Evolutionary conservation across 352 stramenopile genomes (phyloP).

Genomic region (Pythium scleroteichum): DNA sequence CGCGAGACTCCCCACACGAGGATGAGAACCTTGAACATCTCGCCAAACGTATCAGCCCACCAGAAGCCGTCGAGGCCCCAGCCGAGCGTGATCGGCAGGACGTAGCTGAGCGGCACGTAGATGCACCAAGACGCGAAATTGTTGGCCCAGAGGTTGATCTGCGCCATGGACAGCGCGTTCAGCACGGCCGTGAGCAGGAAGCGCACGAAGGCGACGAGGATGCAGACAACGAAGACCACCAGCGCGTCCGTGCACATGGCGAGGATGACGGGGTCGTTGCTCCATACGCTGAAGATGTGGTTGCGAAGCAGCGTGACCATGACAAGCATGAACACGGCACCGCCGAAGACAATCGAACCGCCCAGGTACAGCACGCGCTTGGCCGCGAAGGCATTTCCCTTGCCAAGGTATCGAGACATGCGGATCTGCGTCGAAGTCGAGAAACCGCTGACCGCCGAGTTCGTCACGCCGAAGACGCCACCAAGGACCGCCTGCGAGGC

Average conservation of each 20-base stretch:
- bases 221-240: conserved; percentile 50
- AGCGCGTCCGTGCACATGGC: conserved; percentile 42
- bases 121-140: conserved; percentile 54
- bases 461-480: conserved; percentile 48
- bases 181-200: conserved; percentile 48
- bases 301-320: conserved; percentile 37
- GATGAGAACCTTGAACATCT: conserved; percentile 52
- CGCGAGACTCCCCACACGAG: conserved; percentile 43
- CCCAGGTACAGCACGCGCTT: conserved; percentile 50
- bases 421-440: conserved; percentile 50
- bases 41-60: conserved; percentile 48
- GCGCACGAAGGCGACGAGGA: conserved; percentile 52
- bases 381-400: conserved; percentile 39
- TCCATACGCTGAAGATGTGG: conserved; percentile 49
- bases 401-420: conserved; percentile 54
- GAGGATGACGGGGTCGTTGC: conserved; percentile 43
- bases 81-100: conserved; percentile 42
- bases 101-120: conserved; percentile 48
- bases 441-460: conserved; percentile 50
- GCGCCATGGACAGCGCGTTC: conserved; percentile 44
- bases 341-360: conserved; percentile 35
- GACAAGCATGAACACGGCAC: conserved; percentile 37
- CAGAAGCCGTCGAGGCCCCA: conserved; percentile 55
- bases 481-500: conserved; percentile 45
- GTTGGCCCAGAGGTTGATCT: conserved; percentile 53